phyloP scores from a whole-genome alignment of 441 rosid genomes.

The Erodium trifolium region DNA sequence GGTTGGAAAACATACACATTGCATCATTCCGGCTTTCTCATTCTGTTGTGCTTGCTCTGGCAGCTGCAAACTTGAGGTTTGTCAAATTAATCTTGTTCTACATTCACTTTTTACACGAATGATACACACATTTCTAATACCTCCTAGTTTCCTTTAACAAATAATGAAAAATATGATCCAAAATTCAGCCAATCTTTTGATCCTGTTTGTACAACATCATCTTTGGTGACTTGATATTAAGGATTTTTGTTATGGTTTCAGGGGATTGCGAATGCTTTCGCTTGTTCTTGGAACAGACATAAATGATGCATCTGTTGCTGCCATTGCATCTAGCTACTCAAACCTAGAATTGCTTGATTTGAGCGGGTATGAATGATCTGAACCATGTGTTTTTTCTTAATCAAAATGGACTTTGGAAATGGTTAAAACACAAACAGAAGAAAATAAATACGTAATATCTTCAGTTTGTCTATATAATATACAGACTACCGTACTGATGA shows the following conservation, averaged over 20 bases:
- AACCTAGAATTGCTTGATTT: slow-evolving; percentile 84
- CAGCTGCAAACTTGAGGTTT: slow-evolving; percentile 77
- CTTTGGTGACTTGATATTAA: background rate
- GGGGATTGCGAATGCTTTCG: slow-evolving; percentile 90
- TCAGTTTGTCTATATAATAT: background rate
- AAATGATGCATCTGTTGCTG: slow-evolving; percentile 89
- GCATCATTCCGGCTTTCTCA: slow-evolving; percentile 74
- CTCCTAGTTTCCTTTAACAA: background rate
- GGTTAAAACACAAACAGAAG: no score
- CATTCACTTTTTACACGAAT: background rate
- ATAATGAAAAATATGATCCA: background rate
- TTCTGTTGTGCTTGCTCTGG: slow-evolving; percentile 68
- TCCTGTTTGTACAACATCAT: background rate
- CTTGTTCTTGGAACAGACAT: slow-evolving; percentile 85
- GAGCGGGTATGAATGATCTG: slow-evolving; percentile 60
- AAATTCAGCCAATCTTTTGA: background rate
- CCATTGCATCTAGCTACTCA: slow-evolving; percentile 68
- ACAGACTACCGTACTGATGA: slow-evolving; percentile 10
- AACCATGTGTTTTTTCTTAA: no score
- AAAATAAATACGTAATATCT: background rate
- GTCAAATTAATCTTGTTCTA: slow-evolving; percentile 14
- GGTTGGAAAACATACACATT: slow-evolving; percentile 72
- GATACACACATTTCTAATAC: background rate
- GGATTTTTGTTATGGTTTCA: slow-evolving; percentile 17
- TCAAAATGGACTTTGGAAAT: no score